A percentile compares a stretch with the other conserved stretches of the same genome.
Conservation (phyloP, 1,139 yeast species). For the Yamadazyma sp. region DNA sequence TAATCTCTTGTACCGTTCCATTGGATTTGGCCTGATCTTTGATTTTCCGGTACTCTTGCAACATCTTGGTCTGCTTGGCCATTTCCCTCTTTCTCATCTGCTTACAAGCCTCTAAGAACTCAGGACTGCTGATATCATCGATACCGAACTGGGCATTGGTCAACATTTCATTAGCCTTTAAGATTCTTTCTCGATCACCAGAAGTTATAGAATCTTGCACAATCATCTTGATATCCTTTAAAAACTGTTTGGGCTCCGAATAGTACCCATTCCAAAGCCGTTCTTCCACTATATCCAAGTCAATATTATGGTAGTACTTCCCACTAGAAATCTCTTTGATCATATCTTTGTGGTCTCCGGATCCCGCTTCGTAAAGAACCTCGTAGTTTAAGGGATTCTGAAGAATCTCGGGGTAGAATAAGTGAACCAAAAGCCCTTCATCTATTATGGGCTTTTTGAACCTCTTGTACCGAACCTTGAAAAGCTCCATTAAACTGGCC, state of each 20-base stretch:
- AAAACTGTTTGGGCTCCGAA: constrained; percentile 87
- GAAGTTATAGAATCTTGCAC: constrained; percentile 71
- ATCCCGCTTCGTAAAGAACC: constrained; percentile 55
- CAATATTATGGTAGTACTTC: constrained; percentile 78
- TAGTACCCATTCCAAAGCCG: constrained; percentile 96
- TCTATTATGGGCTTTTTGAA: constrained; percentile 90
- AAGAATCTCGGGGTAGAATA: constrained; percentile 62
- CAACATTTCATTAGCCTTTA: constrained; percentile 93
- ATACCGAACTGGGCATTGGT: constrained; percentile 95
- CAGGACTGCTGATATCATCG: constrained; percentile 81
- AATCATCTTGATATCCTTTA: constrained; percentile 81
- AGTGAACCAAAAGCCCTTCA: constrained; percentile 66
- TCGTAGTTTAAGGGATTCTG: constrained; percentile 42
- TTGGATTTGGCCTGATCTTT: too few relatives aligned
- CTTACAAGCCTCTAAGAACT: constrained; percentile 73
- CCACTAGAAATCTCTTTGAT: constrained; percentile 78
- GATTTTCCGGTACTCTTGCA: constrained; percentile 34
- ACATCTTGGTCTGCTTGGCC: constrained; percentile 48
- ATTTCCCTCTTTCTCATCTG: constrained; percentile 71
- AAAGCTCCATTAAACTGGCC: constrained; percentile 85
- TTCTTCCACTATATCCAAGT: constrained; percentile 89
- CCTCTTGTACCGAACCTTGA: constrained; percentile 81
- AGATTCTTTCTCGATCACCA: constrained; percentile 80
- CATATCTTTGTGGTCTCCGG: constrained; percentile 56
- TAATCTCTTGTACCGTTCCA: neutral